Evolutionary conservation across 169 alveolate genomes (phyloP).

Genomic region (Babesia ovata): DNA sequence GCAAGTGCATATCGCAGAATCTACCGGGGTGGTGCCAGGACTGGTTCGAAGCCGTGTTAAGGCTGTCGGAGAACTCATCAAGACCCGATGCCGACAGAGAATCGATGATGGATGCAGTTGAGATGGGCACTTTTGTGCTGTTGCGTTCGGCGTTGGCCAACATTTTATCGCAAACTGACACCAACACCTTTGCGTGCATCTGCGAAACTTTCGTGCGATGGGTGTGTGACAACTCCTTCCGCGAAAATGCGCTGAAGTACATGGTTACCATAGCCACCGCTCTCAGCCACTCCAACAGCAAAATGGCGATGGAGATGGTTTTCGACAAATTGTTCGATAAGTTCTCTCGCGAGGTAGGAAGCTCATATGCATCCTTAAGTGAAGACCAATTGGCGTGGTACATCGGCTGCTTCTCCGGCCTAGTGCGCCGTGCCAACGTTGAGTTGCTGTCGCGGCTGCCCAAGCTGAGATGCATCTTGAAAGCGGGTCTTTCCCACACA

Average conservation of each 20-base stretch:
- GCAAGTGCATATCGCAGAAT: conserved; percentile 21
- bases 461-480: conserved; percentile 6
- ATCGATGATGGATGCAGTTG: conserved; percentile 64
- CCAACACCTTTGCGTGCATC: conserved; percentile 28
- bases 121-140: conserved; percentile 49
- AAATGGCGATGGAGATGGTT: conserved; percentile 27
- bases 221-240: conserved; percentile 39
- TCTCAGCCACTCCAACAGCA: conserved; percentile 32
- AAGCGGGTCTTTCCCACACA: conserved; percentile 42
- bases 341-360: conserved; percentile 19
- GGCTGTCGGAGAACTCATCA: conserved; percentile 22
- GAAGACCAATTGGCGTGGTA: conserved; percentile 44
- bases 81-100: conserved; percentile 34
- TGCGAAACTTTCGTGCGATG: conserved; percentile 31
- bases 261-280: conserved; percentile 37
- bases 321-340: conserved; percentile 16
- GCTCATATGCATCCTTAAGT: neutral
- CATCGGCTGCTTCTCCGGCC: conserved; percentile 36
- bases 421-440: conserved; percentile 35
- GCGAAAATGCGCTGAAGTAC: conserved; percentile 49
- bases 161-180: conserved; percentile 39
- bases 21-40: conserved; percentile 55
- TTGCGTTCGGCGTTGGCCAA: conserved; percentile 50
- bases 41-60: conserved; percentile 46
- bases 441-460: conserved; percentile 16